phyloP scores from a whole-genome alignment of 225 moss, liverwort and hornwort genomes.

The Straminergon stramineum region DNA sequence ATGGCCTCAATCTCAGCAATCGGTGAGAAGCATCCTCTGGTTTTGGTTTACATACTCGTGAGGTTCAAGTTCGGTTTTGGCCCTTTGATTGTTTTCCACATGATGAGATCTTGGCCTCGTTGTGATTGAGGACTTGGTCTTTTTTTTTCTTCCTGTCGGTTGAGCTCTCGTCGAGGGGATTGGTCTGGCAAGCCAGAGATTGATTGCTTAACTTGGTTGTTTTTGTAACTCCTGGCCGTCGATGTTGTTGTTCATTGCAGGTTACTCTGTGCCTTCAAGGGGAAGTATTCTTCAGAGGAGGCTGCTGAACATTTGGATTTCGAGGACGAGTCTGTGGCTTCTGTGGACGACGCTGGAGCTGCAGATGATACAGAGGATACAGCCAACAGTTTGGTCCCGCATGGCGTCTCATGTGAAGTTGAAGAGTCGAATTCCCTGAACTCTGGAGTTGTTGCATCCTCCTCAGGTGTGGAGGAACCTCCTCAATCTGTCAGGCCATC shows the following conservation, averaged over 20 bases:
- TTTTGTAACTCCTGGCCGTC: background rate
- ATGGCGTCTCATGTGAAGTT: background rate
- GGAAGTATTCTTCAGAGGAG: constrained; percentile 18
- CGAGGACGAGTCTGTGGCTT: constrained; percentile 1
- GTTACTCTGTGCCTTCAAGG: constrained; percentile 34
- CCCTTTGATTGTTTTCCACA: too few species aligned
- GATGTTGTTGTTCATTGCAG: background rate
- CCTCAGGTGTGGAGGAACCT: background rate
- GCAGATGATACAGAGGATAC: background rate
- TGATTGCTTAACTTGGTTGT: background rate
- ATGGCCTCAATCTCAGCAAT: constrained; percentile 43
- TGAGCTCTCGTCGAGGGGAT: too few species aligned
- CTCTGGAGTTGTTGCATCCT: background rate
- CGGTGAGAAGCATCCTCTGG: constrained; percentile 3
- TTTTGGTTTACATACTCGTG: background rate
- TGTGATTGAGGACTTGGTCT: background rate
- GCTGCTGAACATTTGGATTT: background rate
- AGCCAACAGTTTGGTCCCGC: background rate
- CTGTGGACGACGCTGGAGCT: background rate
- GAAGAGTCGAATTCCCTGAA: background rate
- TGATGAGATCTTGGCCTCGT: background rate
- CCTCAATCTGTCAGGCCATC: background rate
- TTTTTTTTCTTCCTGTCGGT: background rate
- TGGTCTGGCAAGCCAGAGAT: background rate
- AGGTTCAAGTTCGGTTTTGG: background rate